Evolutionary conservation across 495 filamentous ascomycete species (phyloP), one percentile per base, ranked within the genome.

Genomic region (Talaromyces ruber): DNA sequence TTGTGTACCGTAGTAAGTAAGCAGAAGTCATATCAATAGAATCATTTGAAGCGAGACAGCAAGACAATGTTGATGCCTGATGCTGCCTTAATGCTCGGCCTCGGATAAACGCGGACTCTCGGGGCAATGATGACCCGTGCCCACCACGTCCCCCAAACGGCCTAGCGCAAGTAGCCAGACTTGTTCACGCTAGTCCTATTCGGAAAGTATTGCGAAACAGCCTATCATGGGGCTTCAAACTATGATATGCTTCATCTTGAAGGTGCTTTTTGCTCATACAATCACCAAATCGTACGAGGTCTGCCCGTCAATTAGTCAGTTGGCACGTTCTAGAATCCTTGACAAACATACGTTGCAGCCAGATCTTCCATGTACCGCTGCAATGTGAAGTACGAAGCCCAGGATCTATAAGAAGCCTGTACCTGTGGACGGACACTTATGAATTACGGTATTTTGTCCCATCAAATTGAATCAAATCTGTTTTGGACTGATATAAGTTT

Each of bases 161-260:
- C 29, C 22, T 24, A 58, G 26, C 32, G 22, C 9, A 14, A 16
- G 0, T 16, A 1, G 8, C 47, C 3, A 18, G 18, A 3, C 6
- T 28, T 1, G n/a, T 3, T 12, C 6, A 7, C 32, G 24, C 57
- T 59, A 59, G 7, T 39, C 57, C 57, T 59, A 39, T 59, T 59
- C 24, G 34, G 57, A 59, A 59, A n/a, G 30, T 59, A 59, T 59
- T 45, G 57, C 57, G 57, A 59, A 28, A 22, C 32, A 59, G 57
- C 57, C 57, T 47, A 59, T 59, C 9, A 59, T 7, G 37, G n/a
- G 14, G 22, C 34, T 25, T 26, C n/a, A 43, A 25, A 5, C 57
- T 9, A 22, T 18, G 22, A 39, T 26, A 57, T 30, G 8, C 54
- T 21, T 57, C n/a, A 34, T 16, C 50, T 26, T 21, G n/a, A 47